Base-by-base conservation (phyloP, 768 basidiomycete species). In the Pleurotus salmoneostramineus region DNA sequence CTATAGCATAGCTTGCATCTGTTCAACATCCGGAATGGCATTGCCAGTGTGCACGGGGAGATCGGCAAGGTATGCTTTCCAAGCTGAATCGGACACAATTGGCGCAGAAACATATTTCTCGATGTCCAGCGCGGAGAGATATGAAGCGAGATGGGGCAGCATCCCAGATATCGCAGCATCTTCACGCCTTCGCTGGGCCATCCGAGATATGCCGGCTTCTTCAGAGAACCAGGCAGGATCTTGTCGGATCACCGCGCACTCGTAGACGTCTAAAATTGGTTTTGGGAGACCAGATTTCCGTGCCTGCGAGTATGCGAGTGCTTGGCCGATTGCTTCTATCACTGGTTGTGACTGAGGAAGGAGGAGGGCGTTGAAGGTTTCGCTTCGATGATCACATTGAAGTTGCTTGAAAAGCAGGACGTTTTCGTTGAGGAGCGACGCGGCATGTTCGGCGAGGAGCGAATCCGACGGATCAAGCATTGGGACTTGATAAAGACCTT, bases 141-240 rank as follows among this genome's bases (percentile, higher is more conserved):
- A 78, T 17, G 60, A 61, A 37, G 72, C 69, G 35, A 83, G 62
- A 32, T 77, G 64, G 2, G 77, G 78, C 52, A 83, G 63, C 62
- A 79, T 77, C 7, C 73, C 68, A 2, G 75, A 68, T 6, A 82
- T 66, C 4, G 80, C 80, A 6, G 65, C 62, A 59, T 81, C 81
- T 63, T 83, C 81, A 45, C 76, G 75, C 2, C 71, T 59, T 5
- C 78, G 74, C 62, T 86, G 82, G 7, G 68, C 68, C 56, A 74
- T 69, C n/a, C 83, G 75, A 12, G 74, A 70, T 46, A 86, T 63
- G 3, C 77, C 75, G 15, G 69, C 77, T 60, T 78, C 68, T 65
- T 86, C 84, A 27, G 77, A 74, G 64, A 84, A 84, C 84, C 84
- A 86, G 5, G 82, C 80, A 42, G 80, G 70, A 61, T 85, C 83